Conservation (phyloP, 805 yeast species). For the Saturnispora quitensis region DNA sequence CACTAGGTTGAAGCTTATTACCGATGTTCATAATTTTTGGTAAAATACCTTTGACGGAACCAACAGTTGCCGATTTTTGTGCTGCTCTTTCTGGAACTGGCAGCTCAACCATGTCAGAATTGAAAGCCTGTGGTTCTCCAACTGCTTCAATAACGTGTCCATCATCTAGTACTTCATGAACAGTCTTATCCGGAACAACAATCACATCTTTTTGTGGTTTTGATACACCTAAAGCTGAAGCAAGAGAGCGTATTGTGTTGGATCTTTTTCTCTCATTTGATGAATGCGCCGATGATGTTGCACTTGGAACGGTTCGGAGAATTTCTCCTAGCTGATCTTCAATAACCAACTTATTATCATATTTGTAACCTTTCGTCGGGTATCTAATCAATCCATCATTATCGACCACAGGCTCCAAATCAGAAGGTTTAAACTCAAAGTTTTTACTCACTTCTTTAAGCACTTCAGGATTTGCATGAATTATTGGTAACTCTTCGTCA, state of each 20-base stretch:
- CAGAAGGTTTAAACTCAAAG: slow-evolving; percentile 17
- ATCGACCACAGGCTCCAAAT: slow-evolving; percentile 25
- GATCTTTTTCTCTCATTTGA: slow-evolving; percentile 9
- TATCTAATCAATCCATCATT: slow-evolving; percentile 28
- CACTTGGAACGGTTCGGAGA: slow-evolving; percentile 40
- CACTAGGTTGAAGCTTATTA: slow-evolving; percentile 5
- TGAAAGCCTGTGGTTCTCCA: not conserved
- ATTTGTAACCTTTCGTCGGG: slow-evolving; percentile 47
- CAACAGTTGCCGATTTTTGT: slow-evolving; percentile 2
- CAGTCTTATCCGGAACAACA: not conserved
- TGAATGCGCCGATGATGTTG: slow-evolving; percentile 4
- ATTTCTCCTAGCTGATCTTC: slow-evolving; percentile 85
- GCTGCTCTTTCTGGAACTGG: not conserved
- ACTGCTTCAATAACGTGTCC: not conserved
- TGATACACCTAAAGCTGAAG: slow-evolving; percentile 7
- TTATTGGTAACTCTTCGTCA: slow-evolving; percentile 3
- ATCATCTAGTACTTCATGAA: not conserved
- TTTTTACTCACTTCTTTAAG: slow-evolving; percentile 14
- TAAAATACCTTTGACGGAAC: not conserved
- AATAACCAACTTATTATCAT: slow-evolving; percentile 60
- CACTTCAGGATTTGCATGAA: slow-evolving; percentile 10
- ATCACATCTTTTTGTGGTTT: slow-evolving; percentile 1
- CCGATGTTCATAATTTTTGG: slow-evolving; percentile 8
- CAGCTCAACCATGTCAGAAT: not conserved
- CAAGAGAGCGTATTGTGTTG: slow-evolving; percentile 8